These are phyloP conservation scores for Xerocomus alliaceus DNA, from an alignment of 1,284 basidiomycete genomes.

Conservation along the genomic window DNA sequence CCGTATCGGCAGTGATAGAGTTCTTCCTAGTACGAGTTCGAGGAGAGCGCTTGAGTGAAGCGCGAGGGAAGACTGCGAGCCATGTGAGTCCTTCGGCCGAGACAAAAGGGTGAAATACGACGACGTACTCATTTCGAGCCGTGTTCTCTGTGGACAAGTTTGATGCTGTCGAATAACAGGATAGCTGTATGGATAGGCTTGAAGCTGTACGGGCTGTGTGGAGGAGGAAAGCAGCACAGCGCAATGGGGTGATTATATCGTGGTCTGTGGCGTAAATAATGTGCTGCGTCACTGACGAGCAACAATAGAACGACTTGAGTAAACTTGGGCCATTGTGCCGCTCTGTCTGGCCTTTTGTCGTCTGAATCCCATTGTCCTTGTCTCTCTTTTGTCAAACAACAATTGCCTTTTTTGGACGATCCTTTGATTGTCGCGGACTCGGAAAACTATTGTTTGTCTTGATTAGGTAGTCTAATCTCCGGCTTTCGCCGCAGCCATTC, in stretches of 20 bases:
- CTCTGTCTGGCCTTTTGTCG: slow-evolving; percentile 36
- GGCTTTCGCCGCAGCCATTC: background rate
- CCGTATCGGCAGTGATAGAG: slow-evolving; percentile 10
- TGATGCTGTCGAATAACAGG: background rate
- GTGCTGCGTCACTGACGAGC: slow-evolving; percentile 15
- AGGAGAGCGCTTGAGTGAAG: slow-evolving; percentile 35
- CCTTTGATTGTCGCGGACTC: slow-evolving; percentile 33
- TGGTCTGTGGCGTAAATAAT: slow-evolving; percentile 1
- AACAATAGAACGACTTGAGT: slow-evolving; percentile 20
- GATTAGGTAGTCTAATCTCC: slow-evolving; percentile 8
- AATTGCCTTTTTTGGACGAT: slow-evolving; percentile 21
- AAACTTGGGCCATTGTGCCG: slow-evolving; percentile 9
- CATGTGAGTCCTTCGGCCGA: slow-evolving; percentile 3
- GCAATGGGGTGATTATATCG: too few relatives aligned
- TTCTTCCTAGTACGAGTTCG: slow-evolving; percentile 33
- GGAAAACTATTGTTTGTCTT: slow-evolving; percentile 22
- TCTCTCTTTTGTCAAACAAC: slow-evolving; percentile 33
- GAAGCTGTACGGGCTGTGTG: background rate
- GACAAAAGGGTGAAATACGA: background rate
- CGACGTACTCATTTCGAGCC: slow-evolving; percentile 34
- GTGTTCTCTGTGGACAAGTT: slow-evolving; percentile 5
- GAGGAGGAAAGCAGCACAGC: too few relatives aligned
- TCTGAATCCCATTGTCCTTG: slow-evolving; percentile 32
- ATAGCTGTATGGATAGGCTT: background rate
- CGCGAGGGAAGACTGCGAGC: slow-evolving; percentile 26